Percentiles rank a stretch among this genome's conserved stretches.
These are phyloP conservation scores for Candolleomyces aberdarensis DNA, from an alignment of 768 basidiomycete species.

Conservation along the genomic window DNA sequence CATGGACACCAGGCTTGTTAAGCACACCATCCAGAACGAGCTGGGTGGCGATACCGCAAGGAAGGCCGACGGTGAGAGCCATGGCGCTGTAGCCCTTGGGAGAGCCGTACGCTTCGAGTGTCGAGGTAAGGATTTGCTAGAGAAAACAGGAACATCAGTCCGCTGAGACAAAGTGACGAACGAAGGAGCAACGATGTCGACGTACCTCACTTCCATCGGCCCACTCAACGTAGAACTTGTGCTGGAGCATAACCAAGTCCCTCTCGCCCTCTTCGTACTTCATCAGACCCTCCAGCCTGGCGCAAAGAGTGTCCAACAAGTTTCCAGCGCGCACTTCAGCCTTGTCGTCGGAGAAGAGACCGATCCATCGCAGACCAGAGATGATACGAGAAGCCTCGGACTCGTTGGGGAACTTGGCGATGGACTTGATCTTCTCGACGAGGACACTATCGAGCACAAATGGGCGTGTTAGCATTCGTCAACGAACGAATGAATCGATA, in stretches of 20 bases:
- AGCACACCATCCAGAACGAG: constrained; percentile 86
- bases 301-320: constrained; percentile 93
- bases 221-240: constrained; percentile 94
- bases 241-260: constrained; percentile 96
- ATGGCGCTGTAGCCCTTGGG: constrained; percentile 78
- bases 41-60: constrained; percentile 92
- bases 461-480: constrained; percentile 41
- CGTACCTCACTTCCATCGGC: constrained; percentile 72
- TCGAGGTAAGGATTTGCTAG: constrained; percentile 85
- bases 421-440: constrained; percentile 62
- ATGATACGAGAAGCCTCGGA: constrained; percentile 75
- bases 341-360: constrained; percentile 75
- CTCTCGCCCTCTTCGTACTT: constrained; percentile 87
- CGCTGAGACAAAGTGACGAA: neutral
- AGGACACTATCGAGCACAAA: constrained; percentile 28
- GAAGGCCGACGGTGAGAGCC: constrained; percentile 89
- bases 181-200: neutral
- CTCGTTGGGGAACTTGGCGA: constrained; percentile 71
- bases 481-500: constrained; percentile 4
- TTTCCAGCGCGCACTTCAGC: constrained; percentile 64
- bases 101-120: constrained; percentile 81
- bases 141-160: neutral
- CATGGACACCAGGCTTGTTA: constrained; percentile 73
- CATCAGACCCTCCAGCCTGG: constrained; percentile 87
- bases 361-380: constrained; percentile 91